Evolutionary conservation across 148 eudicot species (phyloP), one percentile per base, ranked within the genome.

Genomic region (Dysphania ambrosioides): DNA sequence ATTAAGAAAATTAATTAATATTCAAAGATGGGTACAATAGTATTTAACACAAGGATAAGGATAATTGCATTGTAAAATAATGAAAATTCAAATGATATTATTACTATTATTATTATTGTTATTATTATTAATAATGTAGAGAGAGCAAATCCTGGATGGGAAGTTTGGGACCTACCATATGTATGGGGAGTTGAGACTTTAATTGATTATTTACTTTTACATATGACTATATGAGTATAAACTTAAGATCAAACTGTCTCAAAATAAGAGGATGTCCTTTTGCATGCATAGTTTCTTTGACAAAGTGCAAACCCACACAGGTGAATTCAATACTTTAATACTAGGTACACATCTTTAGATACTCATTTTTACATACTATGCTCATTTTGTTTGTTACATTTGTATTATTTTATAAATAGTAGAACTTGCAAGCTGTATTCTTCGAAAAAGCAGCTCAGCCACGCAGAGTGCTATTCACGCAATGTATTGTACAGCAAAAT

Each of bases 401-500:
- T 64, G 68, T 64, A 64, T 19, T 8, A 35, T n/a, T 66, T 5
- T 53, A 53, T 53, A 53, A 53, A 66, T 66, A 66, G 16, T 34
- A 10, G 13, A 66, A 2, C 21, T 64, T 66, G 51, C 68, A 64
- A 35, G 68, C 68, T 64, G 68, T 64, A 38, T 66, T 36, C 18
- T n/a, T n/a, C 47, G 63, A 74, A 29, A 29, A 47, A 63, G 77
- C 77, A 74, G 70, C 70, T 62, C 70, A 63, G 60, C 44, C 68
- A 74, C 77, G 70, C 70, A 63, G 77, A 74, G 77, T 74, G 63
- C 63, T 74, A 35, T 49, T 62, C 70, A 74, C 44, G 77, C 77
- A 62, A 74, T 41, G 42, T 62, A 29, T 74, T n/a, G n/a, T n/a
- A n/a, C n/a, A n/a, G n/a, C n/a, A n/a, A n/a, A n/a, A n/a, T n/a